Conservation (phyloP, 495 filamentous ascomycete species). For the Haplographium delicatum region DNA sequence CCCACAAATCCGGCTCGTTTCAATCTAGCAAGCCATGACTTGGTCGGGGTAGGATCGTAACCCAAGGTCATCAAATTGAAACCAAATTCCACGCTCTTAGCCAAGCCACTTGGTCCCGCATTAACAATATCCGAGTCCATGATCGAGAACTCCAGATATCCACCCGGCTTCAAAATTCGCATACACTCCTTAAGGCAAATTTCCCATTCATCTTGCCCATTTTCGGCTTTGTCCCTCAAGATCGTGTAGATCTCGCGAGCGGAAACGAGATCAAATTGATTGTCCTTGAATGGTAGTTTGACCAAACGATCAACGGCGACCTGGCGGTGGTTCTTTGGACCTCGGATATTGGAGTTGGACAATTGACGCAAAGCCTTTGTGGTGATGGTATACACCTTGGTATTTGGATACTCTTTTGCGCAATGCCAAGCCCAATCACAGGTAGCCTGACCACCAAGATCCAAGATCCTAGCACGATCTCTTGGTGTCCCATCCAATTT, state of each 20-base stretch:
- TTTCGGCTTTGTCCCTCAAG: conserved; percentile 62
- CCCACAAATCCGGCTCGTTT: conserved; percentile 66
- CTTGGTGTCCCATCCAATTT: conserved; percentile 34
- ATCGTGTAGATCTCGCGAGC: conserved; percentile 81
- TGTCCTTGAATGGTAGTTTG: conserved; percentile 78
- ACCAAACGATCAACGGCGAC: conserved; percentile 68
- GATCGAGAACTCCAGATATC: conserved; percentile 83
- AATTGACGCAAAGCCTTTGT: conserved; percentile 58
- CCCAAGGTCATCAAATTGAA: conserved; percentile 81
- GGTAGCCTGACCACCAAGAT: conserved; percentile 77
- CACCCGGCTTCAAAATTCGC: conserved; percentile 87
- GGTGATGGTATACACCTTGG: conserved; percentile 80
- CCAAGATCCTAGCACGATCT: conserved; percentile 65
- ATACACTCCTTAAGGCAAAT: conserved; percentile 78
- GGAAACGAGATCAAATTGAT: conserved; percentile 89
- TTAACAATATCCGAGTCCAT: conserved; percentile 86
- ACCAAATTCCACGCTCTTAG: conserved; percentile 82
- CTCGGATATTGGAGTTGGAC: conserved; percentile 65
- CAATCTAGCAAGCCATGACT: conserved; percentile 70
- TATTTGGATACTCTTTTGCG: conserved; percentile 74
- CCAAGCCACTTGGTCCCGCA: conserved; percentile 67
- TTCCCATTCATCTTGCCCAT: conserved; percentile 78
- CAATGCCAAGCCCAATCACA: conserved; percentile 97
- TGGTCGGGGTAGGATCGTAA: conserved; percentile 82
- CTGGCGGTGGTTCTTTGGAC: conserved; percentile 81